phyloP scores from a whole-genome alignment of 116 monocot species.

The Papilionanthe hybrid region DNA sequence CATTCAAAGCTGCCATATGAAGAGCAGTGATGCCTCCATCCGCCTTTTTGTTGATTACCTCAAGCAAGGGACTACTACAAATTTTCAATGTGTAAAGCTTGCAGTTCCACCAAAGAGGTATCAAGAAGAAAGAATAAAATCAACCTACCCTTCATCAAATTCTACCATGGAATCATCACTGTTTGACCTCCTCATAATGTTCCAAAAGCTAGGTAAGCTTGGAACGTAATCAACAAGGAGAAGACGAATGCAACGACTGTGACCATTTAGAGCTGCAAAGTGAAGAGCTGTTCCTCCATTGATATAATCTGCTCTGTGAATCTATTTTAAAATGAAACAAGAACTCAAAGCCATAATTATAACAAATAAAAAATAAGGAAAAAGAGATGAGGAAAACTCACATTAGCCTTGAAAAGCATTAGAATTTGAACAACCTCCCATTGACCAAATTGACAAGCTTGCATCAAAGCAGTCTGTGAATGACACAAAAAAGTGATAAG shows the following conservation, averaged over 20 bases:
- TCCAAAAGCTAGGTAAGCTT: conserved; percentile 58
- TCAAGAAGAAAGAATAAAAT: conserved; percentile 1
- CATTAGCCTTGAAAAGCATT: conserved; percentile 85
- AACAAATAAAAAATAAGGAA: background rate
- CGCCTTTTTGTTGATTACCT: conserved; percentile 61
- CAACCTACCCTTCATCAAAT: conserved; percentile 54
- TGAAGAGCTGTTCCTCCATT: conserved; percentile 90
- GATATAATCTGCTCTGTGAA: conserved; percentile 87
- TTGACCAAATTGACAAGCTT: conserved; percentile 91
- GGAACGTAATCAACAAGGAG: conserved; percentile 75
- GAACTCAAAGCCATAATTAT: background rate
- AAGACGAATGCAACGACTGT: conserved; percentile 78
- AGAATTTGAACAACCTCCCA: conserved; percentile 93
- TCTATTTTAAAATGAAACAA: conserved; percentile 27
- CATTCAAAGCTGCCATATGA: conserved; percentile 90
- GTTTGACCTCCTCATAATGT: conserved; percentile 30
- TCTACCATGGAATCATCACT: conserved; percentile 24
- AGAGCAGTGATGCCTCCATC: conserved; percentile 90
- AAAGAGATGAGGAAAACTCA: conserved; percentile 16
- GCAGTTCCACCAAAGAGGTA: background rate
- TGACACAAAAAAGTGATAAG: background rate
- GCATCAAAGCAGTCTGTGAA: conserved; percentile 85
- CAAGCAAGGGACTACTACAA: conserved; percentile 34
- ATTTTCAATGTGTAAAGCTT: conserved; percentile 5
- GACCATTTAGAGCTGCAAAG: conserved; percentile 87